These are phyloP conservation scores for Fusarium oligoseptatum DNA, from an alignment of 2,329 filamentous ascomycete species.

Conservation along the genomic window DNA sequence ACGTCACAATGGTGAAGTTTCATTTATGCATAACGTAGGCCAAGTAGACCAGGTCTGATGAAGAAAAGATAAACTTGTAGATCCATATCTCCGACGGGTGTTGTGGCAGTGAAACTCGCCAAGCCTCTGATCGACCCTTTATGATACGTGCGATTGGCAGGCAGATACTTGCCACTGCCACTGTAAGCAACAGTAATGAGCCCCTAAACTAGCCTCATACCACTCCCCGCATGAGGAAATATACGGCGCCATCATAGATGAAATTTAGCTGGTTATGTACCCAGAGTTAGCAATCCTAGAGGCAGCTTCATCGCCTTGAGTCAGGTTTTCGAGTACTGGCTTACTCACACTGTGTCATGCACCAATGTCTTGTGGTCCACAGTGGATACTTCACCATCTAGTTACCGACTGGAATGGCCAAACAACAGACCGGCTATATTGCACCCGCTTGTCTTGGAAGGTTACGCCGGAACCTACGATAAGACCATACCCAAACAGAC, in stretches of 20 bases:
- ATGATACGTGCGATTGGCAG: background rate
- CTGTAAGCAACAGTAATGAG: background rate
- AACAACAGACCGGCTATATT: no score
- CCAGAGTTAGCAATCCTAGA: no score
- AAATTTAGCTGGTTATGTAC: background rate
- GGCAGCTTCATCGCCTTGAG: no score
- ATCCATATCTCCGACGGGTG: background rate
- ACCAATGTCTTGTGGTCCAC: no score
- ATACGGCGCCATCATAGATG: background rate
- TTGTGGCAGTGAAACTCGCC: background rate
- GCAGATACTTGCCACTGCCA: background rate
- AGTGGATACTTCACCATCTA: no score
- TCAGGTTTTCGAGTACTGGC: no score
- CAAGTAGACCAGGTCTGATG: background rate
- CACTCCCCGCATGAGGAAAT: background rate
- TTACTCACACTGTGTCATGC: no score
- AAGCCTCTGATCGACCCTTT: background rate
- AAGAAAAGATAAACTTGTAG: background rate
- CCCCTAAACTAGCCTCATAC: background rate
- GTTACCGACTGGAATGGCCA: no score
- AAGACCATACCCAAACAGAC: no score
- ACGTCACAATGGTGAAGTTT: background rate
- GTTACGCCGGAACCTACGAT: no score
- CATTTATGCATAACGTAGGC: background rate
- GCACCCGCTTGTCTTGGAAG: no score